Percentiles rank a stretch among this genome's conserved stretches.
These are phyloP conservation scores for Gaertneriomyces sp. DNA, from an alignment of 192 early-diverging fungal genomes.

Conservation along the genomic window DNA sequence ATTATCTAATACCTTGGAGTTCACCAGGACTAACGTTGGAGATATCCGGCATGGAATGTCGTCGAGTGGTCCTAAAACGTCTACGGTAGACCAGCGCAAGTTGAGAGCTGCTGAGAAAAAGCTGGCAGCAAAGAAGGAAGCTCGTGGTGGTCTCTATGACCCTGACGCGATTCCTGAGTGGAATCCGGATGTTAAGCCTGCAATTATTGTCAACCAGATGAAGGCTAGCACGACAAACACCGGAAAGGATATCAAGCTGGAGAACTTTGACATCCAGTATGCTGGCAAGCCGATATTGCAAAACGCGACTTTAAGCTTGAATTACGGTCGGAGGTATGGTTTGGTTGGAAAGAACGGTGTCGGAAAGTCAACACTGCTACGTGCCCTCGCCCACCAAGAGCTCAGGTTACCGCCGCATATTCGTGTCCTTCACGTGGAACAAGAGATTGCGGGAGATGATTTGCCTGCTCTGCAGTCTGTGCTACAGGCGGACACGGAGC, in stretches of 20 bases:
- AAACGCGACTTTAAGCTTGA: slow-evolving; percentile 75
- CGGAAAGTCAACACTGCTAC: slow-evolving; percentile 81
- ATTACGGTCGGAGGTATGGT: slow-evolving; percentile 90
- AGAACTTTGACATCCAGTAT: slow-evolving; percentile 92
- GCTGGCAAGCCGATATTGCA: slow-evolving; percentile 92
- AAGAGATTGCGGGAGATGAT: slow-evolving; percentile 94
- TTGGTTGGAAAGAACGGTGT: slow-evolving; percentile 91
- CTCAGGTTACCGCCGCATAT: slow-evolving; percentile 86
- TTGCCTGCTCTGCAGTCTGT: slow-evolving; percentile 83
- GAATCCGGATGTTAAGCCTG: slow-evolving; percentile 53
- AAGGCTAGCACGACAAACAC: slow-evolving; percentile 77
- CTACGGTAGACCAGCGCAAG: slow-evolving; percentile 62
- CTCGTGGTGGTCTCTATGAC: slow-evolving; percentile 67
- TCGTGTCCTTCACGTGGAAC: slow-evolving; percentile 94
- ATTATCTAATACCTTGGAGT: slow-evolving; percentile 49
- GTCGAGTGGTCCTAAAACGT: slow-evolving; percentile 24
- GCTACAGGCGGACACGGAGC: slow-evolving; percentile 88
- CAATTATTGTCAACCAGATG: slow-evolving; percentile 85
- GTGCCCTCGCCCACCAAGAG: slow-evolving; percentile 79
- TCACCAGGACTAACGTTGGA: slow-evolving; percentile 18
- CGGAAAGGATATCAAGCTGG: slow-evolving; percentile 94
- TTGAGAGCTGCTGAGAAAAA: slow-evolving; percentile 89
- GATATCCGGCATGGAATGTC: slow-evolving; percentile 43
- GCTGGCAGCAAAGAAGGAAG: slow-evolving; percentile 85
- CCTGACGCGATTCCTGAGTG: slow-evolving; percentile 58